A percentile compares a stretch with the other conserved stretches of the same genome.
Evolutionary conservation across 768 basidiomycete genomes (phyloP).

Genomic region (Dentipellis fragilis): DNA sequence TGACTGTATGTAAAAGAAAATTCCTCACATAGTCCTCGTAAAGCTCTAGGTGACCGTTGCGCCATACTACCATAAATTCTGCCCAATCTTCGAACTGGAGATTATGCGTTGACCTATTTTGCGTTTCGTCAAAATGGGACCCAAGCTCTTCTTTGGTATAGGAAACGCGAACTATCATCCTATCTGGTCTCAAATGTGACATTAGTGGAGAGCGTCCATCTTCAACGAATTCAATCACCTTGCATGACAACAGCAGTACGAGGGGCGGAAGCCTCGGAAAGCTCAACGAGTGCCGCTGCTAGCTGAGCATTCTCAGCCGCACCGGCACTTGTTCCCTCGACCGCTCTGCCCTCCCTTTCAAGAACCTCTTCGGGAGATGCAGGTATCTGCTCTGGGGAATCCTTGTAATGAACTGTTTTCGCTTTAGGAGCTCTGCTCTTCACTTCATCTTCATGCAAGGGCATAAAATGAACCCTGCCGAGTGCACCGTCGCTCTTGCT

Average conservation of each 20-base stretch:
- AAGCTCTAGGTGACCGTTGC: constrained; percentile 66
- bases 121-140: constrained; percentile 51
- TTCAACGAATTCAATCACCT: constrained; percentile 48
- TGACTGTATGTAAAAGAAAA: neutral
- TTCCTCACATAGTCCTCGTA: constrained; percentile 68
- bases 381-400: constrained; percentile 25
- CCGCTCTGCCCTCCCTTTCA: constrained; percentile 42
- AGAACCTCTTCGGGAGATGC: constrained; percentile 60
- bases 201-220: constrained; percentile 3
- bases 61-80: constrained; percentile 84
- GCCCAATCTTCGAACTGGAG: constrained; percentile 58
- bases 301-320: constrained; percentile 29
- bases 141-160: constrained; percentile 49
- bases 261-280: constrained; percentile 9
- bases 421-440: constrained; percentile 18
- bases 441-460: neutral
- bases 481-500: neutral
- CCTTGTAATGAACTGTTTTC: constrained; percentile 16
- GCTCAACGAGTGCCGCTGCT: neutral
- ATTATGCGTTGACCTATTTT: constrained; percentile 53
- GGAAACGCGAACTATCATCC: constrained; percentile 78
- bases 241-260: constrained; percentile 58
- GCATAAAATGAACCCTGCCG: constrained; percentile 6
- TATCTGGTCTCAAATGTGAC: constrained; percentile 45
- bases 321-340: constrained; percentile 57